A percentile compares a stretch with the other conserved stretches of the same genome.
phyloP scores from a whole-genome alignment of 768 basidiomycete genomes.

The Leccinum boreale region DNA sequence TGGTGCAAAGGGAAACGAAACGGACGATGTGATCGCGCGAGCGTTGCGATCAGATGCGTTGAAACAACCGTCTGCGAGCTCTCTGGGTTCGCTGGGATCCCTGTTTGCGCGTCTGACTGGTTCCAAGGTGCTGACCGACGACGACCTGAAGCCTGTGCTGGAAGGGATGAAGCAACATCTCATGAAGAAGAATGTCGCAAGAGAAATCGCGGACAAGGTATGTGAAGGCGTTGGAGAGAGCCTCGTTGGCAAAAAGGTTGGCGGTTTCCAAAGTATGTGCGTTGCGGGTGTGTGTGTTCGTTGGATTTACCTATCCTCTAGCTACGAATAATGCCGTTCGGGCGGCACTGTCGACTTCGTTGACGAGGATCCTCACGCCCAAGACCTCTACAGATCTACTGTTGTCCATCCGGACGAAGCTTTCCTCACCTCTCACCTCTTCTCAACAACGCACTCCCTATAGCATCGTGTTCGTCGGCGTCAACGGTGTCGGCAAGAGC shows the following conservation, averaged over 20 bases:
- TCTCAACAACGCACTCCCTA: slow-evolving; percentile 82
- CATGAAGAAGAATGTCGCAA: slow-evolving; percentile 98
- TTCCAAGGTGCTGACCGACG: slow-evolving; percentile 74
- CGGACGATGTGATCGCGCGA: slow-evolving; percentile 54
- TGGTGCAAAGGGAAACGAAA: slow-evolving; percentile 38
- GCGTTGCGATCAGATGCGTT: slow-evolving; percentile 48
- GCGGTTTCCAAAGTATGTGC: slow-evolving; percentile 79
- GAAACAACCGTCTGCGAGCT: slow-evolving; percentile 36
- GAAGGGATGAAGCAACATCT: slow-evolving; percentile 96
- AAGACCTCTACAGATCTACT: slow-evolving; percentile 97
- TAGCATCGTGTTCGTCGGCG: slow-evolving; percentile 93
- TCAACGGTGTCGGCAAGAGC: slow-evolving; percentile 98
- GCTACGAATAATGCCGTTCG: slow-evolving; percentile 85
- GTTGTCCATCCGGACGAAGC: slow-evolving; percentile 87
- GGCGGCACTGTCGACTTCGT: slow-evolving; percentile 73
- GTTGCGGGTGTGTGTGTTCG: background rate
- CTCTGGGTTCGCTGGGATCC: slow-evolving; percentile 66
- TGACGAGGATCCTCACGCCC: slow-evolving; percentile 93
- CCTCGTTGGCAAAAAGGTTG: slow-evolving; percentile 87
- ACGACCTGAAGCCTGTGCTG: slow-evolving; percentile 83
- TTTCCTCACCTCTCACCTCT: slow-evolving; percentile 68
- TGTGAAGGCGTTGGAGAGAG: slow-evolving; percentile 92
- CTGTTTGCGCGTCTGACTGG: slow-evolving; percentile 86
- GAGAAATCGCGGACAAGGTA: slow-evolving; percentile 90
- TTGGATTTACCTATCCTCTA: slow-evolving; percentile 31